A percentile compares a stretch with the other conserved stretches of the same genome.
Evolutionary conservation across 495 filamentous ascomycete genomes (phyloP).

Genomic region (Aspergillus sclerotioniger): DNA sequence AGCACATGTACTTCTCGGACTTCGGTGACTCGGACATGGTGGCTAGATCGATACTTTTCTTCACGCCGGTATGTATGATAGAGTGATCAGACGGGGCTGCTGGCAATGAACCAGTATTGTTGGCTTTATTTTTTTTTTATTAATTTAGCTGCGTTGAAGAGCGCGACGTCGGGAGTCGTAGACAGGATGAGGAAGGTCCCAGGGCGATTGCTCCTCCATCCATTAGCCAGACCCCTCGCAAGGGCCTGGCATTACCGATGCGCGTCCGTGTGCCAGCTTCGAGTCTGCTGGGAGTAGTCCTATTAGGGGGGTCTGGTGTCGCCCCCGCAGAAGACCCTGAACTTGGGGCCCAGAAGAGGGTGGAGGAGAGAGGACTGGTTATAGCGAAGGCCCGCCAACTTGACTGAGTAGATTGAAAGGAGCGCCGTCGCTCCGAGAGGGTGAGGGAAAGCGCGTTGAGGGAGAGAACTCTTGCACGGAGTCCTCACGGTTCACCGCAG

Average conservation of each 20-base stretch:
- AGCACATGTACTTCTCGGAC: slow-evolving; percentile 55
- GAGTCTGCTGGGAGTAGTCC: slow-evolving; percentile 38
- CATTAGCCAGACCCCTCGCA: slow-evolving; percentile 47
- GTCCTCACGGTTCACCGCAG: slow-evolving; percentile 10
- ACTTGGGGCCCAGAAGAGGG: slow-evolving; percentile 88
- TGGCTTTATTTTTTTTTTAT: slow-evolving; percentile 11
- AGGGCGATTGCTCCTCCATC: slow-evolving; percentile 40
- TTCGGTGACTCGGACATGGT: slow-evolving; percentile 63
- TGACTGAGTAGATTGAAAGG: slow-evolving; percentile 60
- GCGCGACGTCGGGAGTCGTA: slow-evolving; percentile 18
- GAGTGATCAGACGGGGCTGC: not conserved
- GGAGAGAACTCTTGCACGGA: slow-evolving; percentile 17
- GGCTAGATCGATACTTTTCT: not conserved
- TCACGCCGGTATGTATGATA: not conserved
- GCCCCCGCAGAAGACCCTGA: slow-evolving; percentile 91
- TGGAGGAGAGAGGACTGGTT: slow-evolving; percentile 76
- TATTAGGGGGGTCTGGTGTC: slow-evolving; percentile 98
- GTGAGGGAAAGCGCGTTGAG: slow-evolving; percentile 18
- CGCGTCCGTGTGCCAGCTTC: slow-evolving; percentile 42
- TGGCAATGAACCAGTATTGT: not conserved
- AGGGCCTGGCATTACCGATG: slow-evolving; percentile 49
- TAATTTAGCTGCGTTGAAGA: slow-evolving; percentile 5
- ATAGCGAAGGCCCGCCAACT: slow-evolving; percentile 92
- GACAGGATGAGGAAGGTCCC: slow-evolving; percentile 35
- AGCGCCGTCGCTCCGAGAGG: slow-evolving; percentile 41